Percentiles rank a stretch among this genome's conserved stretches.
Conservation (phyloP, 176 grass and related monocot genomes). For the Urochloa ruziziensis region DNA sequence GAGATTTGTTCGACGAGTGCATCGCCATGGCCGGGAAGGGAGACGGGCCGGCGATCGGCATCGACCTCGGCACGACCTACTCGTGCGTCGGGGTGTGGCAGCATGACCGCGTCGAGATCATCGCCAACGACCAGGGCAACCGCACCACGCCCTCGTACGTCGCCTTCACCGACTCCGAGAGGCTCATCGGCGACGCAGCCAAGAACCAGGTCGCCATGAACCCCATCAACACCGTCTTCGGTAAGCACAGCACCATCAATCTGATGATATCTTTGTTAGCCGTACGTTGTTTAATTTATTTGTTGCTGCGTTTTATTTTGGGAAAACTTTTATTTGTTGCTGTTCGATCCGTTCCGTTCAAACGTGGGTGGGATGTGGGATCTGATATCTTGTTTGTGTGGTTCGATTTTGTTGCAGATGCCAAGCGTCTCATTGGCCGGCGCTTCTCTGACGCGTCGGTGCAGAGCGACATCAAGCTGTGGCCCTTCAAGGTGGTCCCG, state of each 20-base stretch:
- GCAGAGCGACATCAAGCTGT: conserved; percentile 74
- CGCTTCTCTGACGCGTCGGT: conserved; percentile 74
- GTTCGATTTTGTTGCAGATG: conserved; percentile 69
- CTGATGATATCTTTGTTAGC: not conserved
- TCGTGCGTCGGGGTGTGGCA: conserved; percentile 94
- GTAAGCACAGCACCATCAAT: conserved; percentile 11
- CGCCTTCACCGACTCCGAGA: conserved; percentile 69
- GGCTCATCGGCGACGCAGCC: conserved; percentile 76
- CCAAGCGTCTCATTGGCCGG: conserved; percentile 80
- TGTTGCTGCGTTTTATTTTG: too few species aligned
- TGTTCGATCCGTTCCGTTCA: too few species aligned
- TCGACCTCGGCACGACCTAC: conserved; percentile 88
- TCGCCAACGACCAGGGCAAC: conserved; percentile 90
- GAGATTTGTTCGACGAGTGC: not conserved
- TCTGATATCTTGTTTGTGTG: too few species aligned
- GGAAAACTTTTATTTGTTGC: too few species aligned
- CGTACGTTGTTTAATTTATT: not conserved
- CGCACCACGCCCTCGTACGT: conserved; percentile 83
- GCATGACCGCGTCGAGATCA: conserved; percentile 86
- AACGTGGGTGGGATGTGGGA: too few species aligned
- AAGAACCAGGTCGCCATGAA: conserved; percentile 98
- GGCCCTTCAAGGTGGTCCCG: conserved; percentile 66
- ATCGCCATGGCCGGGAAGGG: conserved; percentile 61
- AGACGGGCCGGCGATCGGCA: conserved; percentile 89
- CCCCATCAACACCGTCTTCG: conserved; percentile 83